Percentiles rank a stretch among this genome's conserved stretches.
Conservation (phyloP, 306 rosid genomes). For the Cicer bijugum region DNA sequence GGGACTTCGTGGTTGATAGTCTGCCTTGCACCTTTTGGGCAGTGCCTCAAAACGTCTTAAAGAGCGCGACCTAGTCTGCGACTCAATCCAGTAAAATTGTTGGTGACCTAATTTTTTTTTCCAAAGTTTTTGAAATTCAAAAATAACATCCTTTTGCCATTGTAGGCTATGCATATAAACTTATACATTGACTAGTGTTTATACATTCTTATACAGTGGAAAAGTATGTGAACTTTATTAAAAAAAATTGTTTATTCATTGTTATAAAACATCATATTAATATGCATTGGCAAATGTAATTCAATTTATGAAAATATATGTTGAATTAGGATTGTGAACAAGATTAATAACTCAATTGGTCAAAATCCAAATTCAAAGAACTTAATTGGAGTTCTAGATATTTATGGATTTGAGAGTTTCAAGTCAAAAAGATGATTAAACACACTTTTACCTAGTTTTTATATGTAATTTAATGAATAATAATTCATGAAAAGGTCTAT, state of each 20-base stretch:
- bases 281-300: constrained; percentile 31
- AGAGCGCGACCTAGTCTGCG: no score
- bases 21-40: no score
- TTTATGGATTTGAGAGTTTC: constrained; percentile 99
- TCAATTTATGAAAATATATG: constrained; percentile 35
- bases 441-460: constrained; percentile 54
- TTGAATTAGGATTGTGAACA: constrained; percentile 81
- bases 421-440: constrained; percentile 98
- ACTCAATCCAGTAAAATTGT: no score
- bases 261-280: not conserved
- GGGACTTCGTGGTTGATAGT: no score
- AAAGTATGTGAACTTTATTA: constrained; percentile 31
- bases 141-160: no score
- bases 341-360: constrained; percentile 87
- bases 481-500: constrained; percentile 25
- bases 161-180: no score
- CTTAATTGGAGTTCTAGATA: constrained; percentile 95
- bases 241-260: not conserved
- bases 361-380: constrained; percentile 78
- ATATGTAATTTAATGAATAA: constrained; percentile 42
- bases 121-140: no score
- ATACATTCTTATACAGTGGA: no score
- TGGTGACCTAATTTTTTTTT: no score
- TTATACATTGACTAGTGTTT: no score
- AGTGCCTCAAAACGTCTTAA: no score